Conservation (phyloP, 129 eudicot genomes). For the Sambucus nigra region DNA sequence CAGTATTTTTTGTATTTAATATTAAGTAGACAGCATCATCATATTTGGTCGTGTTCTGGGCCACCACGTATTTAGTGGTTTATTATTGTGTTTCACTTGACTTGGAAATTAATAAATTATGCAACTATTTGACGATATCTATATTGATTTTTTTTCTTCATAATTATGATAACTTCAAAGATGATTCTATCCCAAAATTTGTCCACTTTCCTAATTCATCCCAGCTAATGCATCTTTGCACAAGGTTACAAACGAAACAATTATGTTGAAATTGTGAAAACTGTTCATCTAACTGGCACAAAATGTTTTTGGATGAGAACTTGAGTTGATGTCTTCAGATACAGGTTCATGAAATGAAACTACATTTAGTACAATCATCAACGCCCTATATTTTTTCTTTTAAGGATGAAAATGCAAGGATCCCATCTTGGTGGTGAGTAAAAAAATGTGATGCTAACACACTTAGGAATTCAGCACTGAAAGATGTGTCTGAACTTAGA, state of each 20-base stretch:
- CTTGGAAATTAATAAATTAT: background rate
- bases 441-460: background rate
- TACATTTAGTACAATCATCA: background rate
- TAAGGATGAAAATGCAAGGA: background rate
- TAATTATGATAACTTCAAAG: background rate
- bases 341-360: background rate
- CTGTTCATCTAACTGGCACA: background rate
- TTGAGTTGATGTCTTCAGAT: background rate
- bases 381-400: background rate
- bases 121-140: background rate
- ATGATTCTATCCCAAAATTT: background rate
- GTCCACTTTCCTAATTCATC: background rate
- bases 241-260: background rate
- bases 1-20: constrained; percentile 19
- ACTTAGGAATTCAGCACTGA: background rate
- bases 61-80: no score
- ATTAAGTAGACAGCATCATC: background rate
- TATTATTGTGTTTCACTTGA: background rate
- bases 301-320: background rate
- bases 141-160: background rate
- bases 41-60: no score
- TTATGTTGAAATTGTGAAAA: background rate
- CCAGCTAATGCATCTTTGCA: background rate
- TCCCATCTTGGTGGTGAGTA: background rate
- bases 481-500: background rate